A percentile compares a stretch with the other conserved stretches of the same genome.
These are phyloP conservation scores for Pisolithus thermaeus DNA, from an alignment of 1,284 basidiomycete genomes.

Conservation along the genomic window DNA sequence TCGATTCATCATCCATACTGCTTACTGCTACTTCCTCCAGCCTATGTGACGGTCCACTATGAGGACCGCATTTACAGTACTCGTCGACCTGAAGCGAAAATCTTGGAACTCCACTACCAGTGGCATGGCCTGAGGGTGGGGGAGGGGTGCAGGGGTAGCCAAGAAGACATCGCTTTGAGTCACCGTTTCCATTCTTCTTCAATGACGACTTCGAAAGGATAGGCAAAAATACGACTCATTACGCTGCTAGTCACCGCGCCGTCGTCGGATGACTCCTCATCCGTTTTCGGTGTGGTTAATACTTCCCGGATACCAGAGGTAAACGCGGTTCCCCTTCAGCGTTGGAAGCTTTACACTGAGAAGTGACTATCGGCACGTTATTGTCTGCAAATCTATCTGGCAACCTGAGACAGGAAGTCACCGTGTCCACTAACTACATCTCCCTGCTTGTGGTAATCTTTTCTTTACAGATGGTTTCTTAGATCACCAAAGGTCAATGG, in stretches of 20 bases:
- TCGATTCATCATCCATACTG: no score
- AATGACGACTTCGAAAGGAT: background rate
- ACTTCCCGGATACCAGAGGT: background rate
- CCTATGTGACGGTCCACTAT: no score
- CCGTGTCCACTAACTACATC: background rate
- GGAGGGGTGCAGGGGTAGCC: background rate
- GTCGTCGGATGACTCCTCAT: background rate
- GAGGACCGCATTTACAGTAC: no score
- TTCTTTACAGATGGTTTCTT: background rate
- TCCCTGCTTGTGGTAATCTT: background rate
- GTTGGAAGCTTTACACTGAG: background rate
- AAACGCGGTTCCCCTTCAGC: background rate
- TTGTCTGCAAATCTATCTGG: background rate
- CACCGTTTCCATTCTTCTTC: background rate
- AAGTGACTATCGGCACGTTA: background rate
- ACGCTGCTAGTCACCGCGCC: background rate
- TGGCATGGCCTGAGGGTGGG: background rate
- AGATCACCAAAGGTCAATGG: background rate
- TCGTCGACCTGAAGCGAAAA: background rate
- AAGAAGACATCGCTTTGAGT: background rate
- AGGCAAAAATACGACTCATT: background rate
- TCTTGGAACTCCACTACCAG: background rate
- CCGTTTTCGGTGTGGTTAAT: background rate
- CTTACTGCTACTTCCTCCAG: no score
- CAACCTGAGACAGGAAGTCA: background rate